A percentile compares a stretch with the other conserved stretches of the same genome.
Conservation (phyloP, 2,329 filamentous ascomycete species). For the Boeremia exigua region DNA sequence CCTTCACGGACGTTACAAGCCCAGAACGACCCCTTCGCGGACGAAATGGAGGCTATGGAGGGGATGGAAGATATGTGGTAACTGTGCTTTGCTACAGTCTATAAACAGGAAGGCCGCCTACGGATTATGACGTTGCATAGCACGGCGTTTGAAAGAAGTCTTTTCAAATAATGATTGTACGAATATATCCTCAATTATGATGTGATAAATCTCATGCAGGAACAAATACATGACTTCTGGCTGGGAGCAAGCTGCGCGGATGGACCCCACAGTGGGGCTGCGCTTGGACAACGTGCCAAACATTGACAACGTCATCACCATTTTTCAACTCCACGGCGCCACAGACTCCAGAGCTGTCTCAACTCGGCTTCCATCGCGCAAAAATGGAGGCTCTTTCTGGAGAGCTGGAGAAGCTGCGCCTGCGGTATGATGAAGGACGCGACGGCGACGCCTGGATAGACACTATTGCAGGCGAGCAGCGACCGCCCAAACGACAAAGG, state of each 20-base stretch:
- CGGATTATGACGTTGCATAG: conserved; percentile 26
- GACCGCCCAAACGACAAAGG: conserved; percentile 60
- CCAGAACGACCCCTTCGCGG: conserved; percentile 46
- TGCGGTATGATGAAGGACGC: conserved; percentile 43
- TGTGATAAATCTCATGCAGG: neutral
- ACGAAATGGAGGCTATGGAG: conserved; percentile 50
- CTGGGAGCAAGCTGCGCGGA: neutral
- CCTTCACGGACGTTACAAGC: conserved; percentile 14
- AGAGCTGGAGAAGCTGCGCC: conserved; percentile 60
- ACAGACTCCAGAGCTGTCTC: conserved; percentile 12
- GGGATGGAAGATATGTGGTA: conserved; percentile 48
- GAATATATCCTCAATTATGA: neutral
- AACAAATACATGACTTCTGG: neutral
- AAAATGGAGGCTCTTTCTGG: conserved; percentile 52
- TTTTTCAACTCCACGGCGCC: conserved; percentile 21
- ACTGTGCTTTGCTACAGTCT: neutral
- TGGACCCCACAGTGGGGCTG: conserved; percentile 15
- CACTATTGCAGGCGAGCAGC: conserved; percentile 62
- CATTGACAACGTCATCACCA: conserved; percentile 27
- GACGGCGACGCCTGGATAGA: conserved; percentile 58
- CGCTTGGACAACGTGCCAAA: conserved; percentile 17
- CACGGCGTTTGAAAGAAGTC: conserved; percentile 27
- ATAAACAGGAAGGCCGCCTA: neutral
- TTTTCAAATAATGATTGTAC: neutral
- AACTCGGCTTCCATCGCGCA: conserved; percentile 11